Conservation (phyloP, 176 grass and related monocot species). For the Ampelocalamus luodianensis region DNA sequence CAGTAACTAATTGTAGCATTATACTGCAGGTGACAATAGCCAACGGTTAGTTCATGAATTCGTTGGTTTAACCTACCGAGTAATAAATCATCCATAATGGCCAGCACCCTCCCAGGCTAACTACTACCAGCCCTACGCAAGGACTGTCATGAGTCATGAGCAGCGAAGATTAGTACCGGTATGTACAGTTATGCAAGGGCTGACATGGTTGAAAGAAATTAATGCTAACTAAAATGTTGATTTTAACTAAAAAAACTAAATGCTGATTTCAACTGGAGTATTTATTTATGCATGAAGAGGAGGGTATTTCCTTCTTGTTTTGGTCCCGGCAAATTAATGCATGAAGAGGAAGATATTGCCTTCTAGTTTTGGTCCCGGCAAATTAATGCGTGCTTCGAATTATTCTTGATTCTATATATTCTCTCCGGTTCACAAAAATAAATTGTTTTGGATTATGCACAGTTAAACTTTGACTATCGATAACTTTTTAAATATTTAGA, state of each 20-base stretch:
- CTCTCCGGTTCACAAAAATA: too few relatives aligned
- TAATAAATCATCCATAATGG: background rate
- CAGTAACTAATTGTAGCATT: background rate
- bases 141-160: too few relatives aligned
- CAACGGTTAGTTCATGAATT: background rate
- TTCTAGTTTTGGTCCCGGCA: background rate
- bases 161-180: too few relatives aligned
- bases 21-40: background rate
- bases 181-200: background rate
- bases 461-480: too few relatives aligned
- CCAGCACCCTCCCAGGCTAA: background rate
- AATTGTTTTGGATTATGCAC: too few relatives aligned
- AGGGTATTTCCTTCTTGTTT: background rate
- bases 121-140: background rate
- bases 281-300: background rate
- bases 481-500: too few relatives aligned
- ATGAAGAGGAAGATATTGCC: too few relatives aligned
- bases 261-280: background rate
- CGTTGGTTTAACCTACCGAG: background rate
- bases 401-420: background rate
- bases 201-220: slow-evolving; percentile 8
- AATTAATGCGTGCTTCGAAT: background rate
- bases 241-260: background rate
- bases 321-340: background rate
- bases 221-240: slow-evolving; percentile 7